Percentiles rank a stretch among this genome's conserved stretches.
These are phyloP conservation scores for Aspergillus sergii DNA, from an alignment of 2,329 filamentous ascomycete genomes.

Conservation along the genomic window DNA sequence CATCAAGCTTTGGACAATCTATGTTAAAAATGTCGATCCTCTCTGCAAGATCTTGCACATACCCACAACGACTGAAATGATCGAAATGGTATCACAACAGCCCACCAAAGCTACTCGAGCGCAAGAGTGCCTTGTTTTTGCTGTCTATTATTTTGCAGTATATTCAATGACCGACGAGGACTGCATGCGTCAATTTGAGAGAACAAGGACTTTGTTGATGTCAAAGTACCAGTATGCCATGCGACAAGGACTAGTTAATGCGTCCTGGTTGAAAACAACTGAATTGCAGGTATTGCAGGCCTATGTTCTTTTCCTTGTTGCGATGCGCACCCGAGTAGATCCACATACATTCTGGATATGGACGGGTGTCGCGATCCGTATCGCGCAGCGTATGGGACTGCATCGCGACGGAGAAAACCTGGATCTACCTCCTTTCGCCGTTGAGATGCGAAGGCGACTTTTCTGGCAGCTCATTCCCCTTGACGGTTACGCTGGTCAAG, in stretches of 20 bases:
- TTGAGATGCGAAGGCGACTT: slow-evolving; percentile 37
- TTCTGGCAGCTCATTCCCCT: slow-evolving; percentile 30
- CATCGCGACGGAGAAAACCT: slow-evolving; percentile 51
- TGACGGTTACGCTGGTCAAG: slow-evolving; percentile 29
- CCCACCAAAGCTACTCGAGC: slow-evolving; percentile 30
- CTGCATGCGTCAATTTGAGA: slow-evolving; percentile 10
- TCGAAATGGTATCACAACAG: slow-evolving; percentile 61
- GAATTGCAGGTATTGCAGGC: slow-evolving; percentile 20
- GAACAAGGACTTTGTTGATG: slow-evolving; percentile 7
- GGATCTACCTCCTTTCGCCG: slow-evolving; percentile 51
- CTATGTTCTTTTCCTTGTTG: slow-evolving; percentile 17
- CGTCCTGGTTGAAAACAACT: slow-evolving; percentile 21
- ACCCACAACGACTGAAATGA: slow-evolving; percentile 66
- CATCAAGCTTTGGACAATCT: slow-evolving; percentile 74
- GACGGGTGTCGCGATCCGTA: slow-evolving; percentile 48
- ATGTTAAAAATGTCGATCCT: slow-evolving; percentile 74
- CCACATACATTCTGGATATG: slow-evolving; percentile 56
- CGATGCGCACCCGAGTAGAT: slow-evolving; percentile 43
- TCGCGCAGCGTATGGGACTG: slow-evolving; percentile 52
- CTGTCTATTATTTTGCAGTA: slow-evolving; percentile 26
- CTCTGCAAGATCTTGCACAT: slow-evolving; percentile 73
- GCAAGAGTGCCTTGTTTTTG: slow-evolving; percentile 40
- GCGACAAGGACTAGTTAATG: slow-evolving; percentile 20
- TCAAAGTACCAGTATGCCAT: slow-evolving; percentile 13
- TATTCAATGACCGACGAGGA: slow-evolving; percentile 20